Evolutionary conservation across 139 green algal genomes (phyloP).

Genomic region (Chlamydomonas applanata): DNA sequence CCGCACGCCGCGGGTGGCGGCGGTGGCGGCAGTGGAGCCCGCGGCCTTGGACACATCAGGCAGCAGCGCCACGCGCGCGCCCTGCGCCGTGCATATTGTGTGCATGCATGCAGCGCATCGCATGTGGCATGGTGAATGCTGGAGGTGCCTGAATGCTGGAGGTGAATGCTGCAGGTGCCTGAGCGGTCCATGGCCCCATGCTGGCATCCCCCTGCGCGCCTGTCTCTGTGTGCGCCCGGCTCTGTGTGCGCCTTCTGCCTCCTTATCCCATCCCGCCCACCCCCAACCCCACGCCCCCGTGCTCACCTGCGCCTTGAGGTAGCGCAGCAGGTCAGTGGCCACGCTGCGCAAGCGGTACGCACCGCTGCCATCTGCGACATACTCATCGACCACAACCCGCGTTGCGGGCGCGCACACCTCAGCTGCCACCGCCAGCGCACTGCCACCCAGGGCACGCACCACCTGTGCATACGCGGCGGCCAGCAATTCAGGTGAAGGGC

Average conservation of each 20-base stretch:
- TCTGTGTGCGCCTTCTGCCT: neutral
- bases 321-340: slow-evolving; percentile 44
- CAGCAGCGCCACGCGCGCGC: slow-evolving; percentile 33
- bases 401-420: slow-evolving; percentile 27
- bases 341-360: slow-evolving; percentile 25
- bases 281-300: neutral
- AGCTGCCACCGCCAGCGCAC: slow-evolving; percentile 50
- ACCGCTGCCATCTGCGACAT: slow-evolving; percentile 27
- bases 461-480: slow-evolving; percentile 16
- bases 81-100: neutral
- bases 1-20: slow-evolving; percentile 17
- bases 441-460: slow-evolving; percentile 40
- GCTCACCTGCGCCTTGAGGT: slow-evolving; percentile 1
- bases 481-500: neutral
- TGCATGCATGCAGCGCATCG: neutral
- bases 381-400: slow-evolving; percentile 75
- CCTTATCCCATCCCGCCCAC: neutral
- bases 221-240: too few relatives aligned
- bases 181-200: too few relatives aligned
- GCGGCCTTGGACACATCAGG: slow-evolving; percentile 36
- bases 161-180: too few relatives aligned
- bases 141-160: too few relatives aligned
- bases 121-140: too few relatives aligned
- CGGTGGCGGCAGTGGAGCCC: slow-evolving; percentile 15
- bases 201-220: too few relatives aligned